A percentile compares a stretch with the other conserved stretches of the same genome.
Conservation (phyloP, 2,329 filamentous ascomycete genomes). For the Fragosphaeria purpurea region DNA sequence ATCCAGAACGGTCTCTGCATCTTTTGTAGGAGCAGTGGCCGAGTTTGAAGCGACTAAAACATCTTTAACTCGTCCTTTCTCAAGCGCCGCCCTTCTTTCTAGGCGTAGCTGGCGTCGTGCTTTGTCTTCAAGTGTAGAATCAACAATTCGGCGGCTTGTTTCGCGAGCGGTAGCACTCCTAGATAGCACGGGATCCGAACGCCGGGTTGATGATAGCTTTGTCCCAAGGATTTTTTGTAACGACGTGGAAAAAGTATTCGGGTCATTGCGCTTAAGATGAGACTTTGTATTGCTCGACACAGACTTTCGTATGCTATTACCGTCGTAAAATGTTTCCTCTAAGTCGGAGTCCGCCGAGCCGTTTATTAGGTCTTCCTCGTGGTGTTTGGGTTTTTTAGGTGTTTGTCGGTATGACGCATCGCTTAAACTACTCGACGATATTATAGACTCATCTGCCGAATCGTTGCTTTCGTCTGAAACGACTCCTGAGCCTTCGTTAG, state of each 20-base stretch:
- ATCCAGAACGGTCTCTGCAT: slow-evolving; percentile 36
- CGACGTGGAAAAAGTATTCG: slow-evolving; percentile 79
- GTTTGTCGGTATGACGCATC: no score
- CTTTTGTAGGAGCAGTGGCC: neutral
- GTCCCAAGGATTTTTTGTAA: slow-evolving; percentile 87
- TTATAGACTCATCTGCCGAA: no score
- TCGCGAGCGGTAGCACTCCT: slow-evolving; percentile 67
- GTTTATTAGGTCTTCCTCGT: no score
- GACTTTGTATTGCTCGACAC: no score
- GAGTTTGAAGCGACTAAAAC: slow-evolving; percentile 51
- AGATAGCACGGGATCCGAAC: slow-evolving; percentile 82
- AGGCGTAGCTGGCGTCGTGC: slow-evolving; percentile 69
- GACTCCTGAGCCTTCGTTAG: no score
- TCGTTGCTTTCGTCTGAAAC: no score
- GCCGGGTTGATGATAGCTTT: slow-evolving; percentile 73
- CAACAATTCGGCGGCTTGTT: slow-evolving; percentile 60
- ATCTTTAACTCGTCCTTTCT: slow-evolving; percentile 83
- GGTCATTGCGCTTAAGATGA: slow-evolving; percentile 72
- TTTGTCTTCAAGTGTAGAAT: slow-evolving; percentile 70
- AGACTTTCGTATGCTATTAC: no score
- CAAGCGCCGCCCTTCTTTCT: slow-evolving; percentile 67
- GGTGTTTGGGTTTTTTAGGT: no score
- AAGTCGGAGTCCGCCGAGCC: no score
- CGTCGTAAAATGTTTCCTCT: no score
- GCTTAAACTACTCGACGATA: no score